Conservation (phyloP, 192 early-diverging fungal genomes). For the Podila verticillata region DNA sequence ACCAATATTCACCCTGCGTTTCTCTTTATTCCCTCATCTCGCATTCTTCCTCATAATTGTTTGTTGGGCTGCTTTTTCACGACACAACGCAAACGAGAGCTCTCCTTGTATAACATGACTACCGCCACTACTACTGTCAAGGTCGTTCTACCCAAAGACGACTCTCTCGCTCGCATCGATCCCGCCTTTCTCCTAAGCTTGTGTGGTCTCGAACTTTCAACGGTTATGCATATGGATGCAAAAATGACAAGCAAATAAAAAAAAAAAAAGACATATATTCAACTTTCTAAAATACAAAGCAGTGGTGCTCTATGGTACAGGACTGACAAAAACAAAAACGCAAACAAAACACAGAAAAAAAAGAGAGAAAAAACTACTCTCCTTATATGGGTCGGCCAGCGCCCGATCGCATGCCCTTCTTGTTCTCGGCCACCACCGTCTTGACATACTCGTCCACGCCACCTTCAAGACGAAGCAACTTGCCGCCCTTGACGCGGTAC, state of each 20-base stretch:
- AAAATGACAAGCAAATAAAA: slow-evolving; percentile 3
- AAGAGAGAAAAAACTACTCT: background rate
- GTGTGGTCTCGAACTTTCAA: too few relatives aligned
- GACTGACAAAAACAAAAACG: background rate
- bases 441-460: slow-evolving; percentile 75
- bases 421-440: slow-evolving; percentile 46
- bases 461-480: slow-evolving; percentile 62
- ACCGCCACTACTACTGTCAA: too few relatives aligned
- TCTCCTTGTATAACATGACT: too few relatives aligned
- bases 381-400: slow-evolving; percentile 33
- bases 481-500: slow-evolving; percentile 62
- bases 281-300: background rate
- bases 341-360: background rate
- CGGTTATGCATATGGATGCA: too few relatives aligned
- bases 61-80: too few relatives aligned
- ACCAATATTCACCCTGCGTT: too few relatives aligned
- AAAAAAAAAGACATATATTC: background rate
- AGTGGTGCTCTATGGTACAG: background rate
- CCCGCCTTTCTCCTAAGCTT: too few relatives aligned
- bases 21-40: too few relatives aligned
- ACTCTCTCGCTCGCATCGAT: too few relatives aligned
- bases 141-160: too few relatives aligned
- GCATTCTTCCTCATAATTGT: too few relatives aligned
- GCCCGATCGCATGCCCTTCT: slow-evolving; percentile 49
- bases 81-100: too few relatives aligned